Percentiles rank a stretch among this genome's conserved stretches.
These are phyloP conservation scores for Lichtheimia ornata DNA, from an alignment of 371 early-diverging fungal species.

Conservation along the genomic window DNA sequence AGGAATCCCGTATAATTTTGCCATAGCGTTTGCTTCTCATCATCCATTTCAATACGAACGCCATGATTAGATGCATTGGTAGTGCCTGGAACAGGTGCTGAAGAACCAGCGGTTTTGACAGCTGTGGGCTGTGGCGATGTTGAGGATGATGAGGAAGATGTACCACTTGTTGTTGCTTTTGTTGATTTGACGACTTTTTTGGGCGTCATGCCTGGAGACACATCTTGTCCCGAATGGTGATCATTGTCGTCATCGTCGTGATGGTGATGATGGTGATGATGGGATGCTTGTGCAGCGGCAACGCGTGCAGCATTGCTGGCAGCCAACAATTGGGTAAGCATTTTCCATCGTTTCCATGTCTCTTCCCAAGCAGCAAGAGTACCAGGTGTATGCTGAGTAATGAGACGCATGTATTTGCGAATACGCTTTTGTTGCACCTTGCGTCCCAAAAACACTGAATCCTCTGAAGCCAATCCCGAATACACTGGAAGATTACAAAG, in stretches of 20 bases:
- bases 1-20: constrained; percentile 87
- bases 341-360: constrained; percentile 75
- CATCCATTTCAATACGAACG: constrained; percentile 27
- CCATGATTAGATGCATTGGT: constrained; percentile 3
- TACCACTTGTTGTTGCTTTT: neutral
- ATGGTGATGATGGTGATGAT: no score
- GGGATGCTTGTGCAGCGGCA: neutral
- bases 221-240: neutral
- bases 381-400: constrained; percentile 69
- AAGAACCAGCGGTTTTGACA: neutral
- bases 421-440: constrained; percentile 78
- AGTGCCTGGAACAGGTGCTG: constrained; percentile 24
- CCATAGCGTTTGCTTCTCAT: constrained; percentile 58
- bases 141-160: neutral
- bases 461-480: constrained; percentile 55
- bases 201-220: neutral
- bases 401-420: constrained; percentile 66
- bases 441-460: constrained; percentile 56
- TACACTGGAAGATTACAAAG: constrained; percentile 70
- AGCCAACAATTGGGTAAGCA: constrained; percentile 27
- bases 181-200: neutral
- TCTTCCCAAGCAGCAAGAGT: constrained; percentile 84
- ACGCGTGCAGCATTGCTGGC: neutral
- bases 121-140: neutral
- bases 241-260: constrained; percentile 42